These are phyloP conservation scores for Aureobasidium sp. DNA, from an alignment of 2,329 filamentous ascomycete species.

Conservation along the genomic window DNA sequence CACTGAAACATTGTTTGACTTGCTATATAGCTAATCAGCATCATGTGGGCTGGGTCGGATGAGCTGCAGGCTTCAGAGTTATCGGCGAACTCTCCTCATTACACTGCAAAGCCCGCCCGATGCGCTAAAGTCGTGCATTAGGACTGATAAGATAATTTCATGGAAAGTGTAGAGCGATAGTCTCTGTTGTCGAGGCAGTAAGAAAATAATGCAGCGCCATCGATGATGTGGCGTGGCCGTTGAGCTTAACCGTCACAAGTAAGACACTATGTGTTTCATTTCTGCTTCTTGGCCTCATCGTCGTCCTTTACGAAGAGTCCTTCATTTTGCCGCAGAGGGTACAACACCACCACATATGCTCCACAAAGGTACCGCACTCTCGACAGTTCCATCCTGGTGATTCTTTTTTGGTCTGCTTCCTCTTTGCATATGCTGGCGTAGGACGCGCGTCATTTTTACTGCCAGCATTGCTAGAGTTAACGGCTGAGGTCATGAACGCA, in stretches of 20 bases:
- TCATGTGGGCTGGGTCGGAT: neutral
- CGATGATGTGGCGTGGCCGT: neutral
- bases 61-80: neutral
- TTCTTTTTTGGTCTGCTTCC: neutral
- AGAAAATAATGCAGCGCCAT: neutral
- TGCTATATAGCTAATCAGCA: neutral
- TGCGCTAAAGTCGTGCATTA: neutral
- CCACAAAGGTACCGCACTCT: conserved; percentile 55
- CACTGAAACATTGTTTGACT: conserved; percentile 6
- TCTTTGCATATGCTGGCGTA: neutral
- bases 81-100: neutral
- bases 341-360: conserved; percentile 59
- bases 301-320: conserved; percentile 34
- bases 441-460: conserved; percentile 21
- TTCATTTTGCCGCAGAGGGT: conserved; percentile 55
- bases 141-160: neutral
- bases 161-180: neutral
- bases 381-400: conserved; percentile 52
- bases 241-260: neutral
- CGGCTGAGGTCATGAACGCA: conserved; percentile 23
- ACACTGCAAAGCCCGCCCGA: neutral
- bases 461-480: conserved; percentile 1
- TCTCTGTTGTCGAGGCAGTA: neutral
- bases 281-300: neutral
- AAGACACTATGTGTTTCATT: neutral